A percentile compares a stretch with the other conserved stretches of the same genome.
Conservation (phyloP, 164 flowering plant genomes). For the Piper betle region DNA sequence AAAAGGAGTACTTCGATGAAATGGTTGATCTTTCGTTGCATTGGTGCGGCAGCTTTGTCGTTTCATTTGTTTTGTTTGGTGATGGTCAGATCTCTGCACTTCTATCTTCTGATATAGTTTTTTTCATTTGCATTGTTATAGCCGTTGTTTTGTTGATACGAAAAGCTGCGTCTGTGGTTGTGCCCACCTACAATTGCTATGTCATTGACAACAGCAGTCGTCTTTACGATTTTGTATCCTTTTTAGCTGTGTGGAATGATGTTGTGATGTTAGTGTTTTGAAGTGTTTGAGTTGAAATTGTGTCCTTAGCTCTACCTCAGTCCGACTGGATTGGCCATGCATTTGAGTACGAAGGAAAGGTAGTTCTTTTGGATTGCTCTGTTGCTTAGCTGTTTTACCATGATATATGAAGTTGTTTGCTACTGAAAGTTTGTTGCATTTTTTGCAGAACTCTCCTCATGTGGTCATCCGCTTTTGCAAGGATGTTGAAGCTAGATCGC, state of each 20-base stretch:
- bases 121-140: too few relatives aligned
- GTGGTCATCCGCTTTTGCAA: conserved; percentile 78
- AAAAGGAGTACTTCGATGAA: neutral
- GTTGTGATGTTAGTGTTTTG: too few relatives aligned
- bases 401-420: neutral
- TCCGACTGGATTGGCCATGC: conserved; percentile 61
- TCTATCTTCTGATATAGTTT: neutral
- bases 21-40: neutral
- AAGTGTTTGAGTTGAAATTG: conserved; percentile 3
- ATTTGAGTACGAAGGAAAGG: conserved; percentile 62
- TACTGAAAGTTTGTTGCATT: neutral
- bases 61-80: neutral
- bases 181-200: conserved; percentile 69
- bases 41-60: neutral
- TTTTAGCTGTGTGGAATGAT: neutral
- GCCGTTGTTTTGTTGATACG: conserved; percentile 18
- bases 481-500: conserved; percentile 83
- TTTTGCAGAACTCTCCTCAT: conserved; percentile 44
- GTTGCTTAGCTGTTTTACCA: neutral
- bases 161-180: conserved; percentile 33
- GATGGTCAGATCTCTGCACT: neutral
- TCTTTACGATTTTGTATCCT: conserved; percentile 90
- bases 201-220: conserved; percentile 68
- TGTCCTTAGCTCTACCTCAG: conserved; percentile 38
- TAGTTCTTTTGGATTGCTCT: conserved; percentile 6